Base-by-base conservation (phyloP, 345 rosid species). In the Acer yangbiense region DNA sequence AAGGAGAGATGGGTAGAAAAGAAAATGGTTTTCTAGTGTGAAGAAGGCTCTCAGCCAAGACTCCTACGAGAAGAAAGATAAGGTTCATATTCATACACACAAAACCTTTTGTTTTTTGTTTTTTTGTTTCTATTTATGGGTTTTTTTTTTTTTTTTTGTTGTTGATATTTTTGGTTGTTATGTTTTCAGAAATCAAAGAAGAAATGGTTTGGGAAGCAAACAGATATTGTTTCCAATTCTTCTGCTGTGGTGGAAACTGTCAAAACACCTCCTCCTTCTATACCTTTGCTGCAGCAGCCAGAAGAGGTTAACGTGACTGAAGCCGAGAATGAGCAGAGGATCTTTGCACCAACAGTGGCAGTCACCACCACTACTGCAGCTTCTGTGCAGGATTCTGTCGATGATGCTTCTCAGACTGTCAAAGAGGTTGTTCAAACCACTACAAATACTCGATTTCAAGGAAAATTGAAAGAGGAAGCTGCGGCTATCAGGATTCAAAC, bases 401-500 rank as follows among this genome's bases (percentile, higher is more conserved):
- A 35, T 55, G 83, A 35, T 55, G 83, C 88, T 46, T 65, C 68
- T 29, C 80, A 73, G 79, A 74, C 87, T 55, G 73, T 89, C 44
- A 65, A 82, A n/a, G 92, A 82, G 77, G 88, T 86, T 61, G 86
- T 86, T 78, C 82, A 20, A 60, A 46, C 68, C 32, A 67, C 77
- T 46, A 79, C 39, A 14, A 74, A 79, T 58, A 54, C 75, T 74
- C 87, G 83, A 44, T 89, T 82, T 84, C 81, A 82, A 7, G 97
- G 97, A 29, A 89, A 91, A 85, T 85, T 92, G 13, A 83, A 76
- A 35, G 97, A 92, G 78, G 95, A 94, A 88, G 92, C 69, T 0
- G 95, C 98, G 21, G 98, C 97, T 6, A 89, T 94, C 80, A 85
- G 84, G 84, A 92, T 96, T 85, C 99, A 96, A 86, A 90, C 95